Percentiles rank a stretch among this genome's conserved stretches.
Conservation (phyloP, 2,329 filamentous ascomycete genomes). For the Aspergillus terreus region DNA sequence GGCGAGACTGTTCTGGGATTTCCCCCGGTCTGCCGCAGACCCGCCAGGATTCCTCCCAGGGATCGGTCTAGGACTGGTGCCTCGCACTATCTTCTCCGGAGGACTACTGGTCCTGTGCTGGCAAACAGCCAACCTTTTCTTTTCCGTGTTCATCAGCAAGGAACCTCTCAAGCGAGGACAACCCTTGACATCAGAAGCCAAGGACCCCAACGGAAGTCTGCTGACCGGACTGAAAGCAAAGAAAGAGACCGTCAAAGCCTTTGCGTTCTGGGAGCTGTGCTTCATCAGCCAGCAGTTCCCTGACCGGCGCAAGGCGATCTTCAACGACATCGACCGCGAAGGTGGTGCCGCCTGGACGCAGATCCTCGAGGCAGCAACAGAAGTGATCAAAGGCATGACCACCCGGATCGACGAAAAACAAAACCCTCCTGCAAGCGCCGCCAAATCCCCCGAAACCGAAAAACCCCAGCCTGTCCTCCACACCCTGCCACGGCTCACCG, state of each 20-base stretch:
- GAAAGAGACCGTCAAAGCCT: conserved; percentile 72
- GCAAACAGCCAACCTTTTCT: conserved; percentile 72
- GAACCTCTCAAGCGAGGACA: conserved; percentile 80
- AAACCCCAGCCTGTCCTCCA: conserved; percentile 38
- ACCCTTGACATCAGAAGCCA: conserved; percentile 78
- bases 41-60: conserved; percentile 55
- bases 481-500: conserved; percentile 48
- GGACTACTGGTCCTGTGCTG: conserved; percentile 68
- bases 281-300: conserved; percentile 73
- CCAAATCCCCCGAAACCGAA: conserved; percentile 40
- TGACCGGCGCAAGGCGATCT: conserved; percentile 75
- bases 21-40: conserved; percentile 65
- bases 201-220: conserved; percentile 87
- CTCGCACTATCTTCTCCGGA: conserved; percentile 59
- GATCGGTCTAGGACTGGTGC: conserved; percentile 54
- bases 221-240: conserved; percentile 79
- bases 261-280: conserved; percentile 87
- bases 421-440: conserved; percentile 39
- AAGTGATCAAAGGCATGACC: conserved; percentile 64
- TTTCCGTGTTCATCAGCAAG: conserved; percentile 74
- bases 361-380: conserved; percentile 65
- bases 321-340: conserved; percentile 78
- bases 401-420: conserved; percentile 62
- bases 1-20: conserved; percentile 68
- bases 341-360: conserved; percentile 80